phyloP scores from a whole-genome alignment of 1,284 basidiomycete genomes.

The Vanrija humicola region DNA sequence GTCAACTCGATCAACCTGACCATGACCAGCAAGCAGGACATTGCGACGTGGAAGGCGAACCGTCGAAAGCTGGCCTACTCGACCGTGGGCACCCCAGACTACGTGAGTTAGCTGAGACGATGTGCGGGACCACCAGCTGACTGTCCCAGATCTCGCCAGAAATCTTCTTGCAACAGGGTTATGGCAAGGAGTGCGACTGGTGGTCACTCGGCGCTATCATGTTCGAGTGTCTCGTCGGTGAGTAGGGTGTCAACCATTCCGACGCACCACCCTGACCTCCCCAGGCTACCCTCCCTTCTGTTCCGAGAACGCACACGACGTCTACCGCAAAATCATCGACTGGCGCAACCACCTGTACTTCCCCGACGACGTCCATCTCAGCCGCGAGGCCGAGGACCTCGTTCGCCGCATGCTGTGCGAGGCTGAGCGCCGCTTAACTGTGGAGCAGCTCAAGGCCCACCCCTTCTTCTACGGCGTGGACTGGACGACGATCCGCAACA shows the following conservation, averaged over 20 bases:
- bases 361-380: constrained; percentile 94
- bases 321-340: constrained; percentile 97
- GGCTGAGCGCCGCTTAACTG: constrained; percentile 69
- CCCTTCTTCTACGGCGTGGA: constrained; percentile 97
- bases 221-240: constrained; percentile 92
- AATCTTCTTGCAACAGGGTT: constrained; percentile 95
- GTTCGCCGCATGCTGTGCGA: constrained; percentile 76
- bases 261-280: not conserved
- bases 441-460: constrained; percentile 88
- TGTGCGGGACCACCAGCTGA: not conserved
- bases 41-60: constrained; percentile 99
- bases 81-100: constrained; percentile 97
- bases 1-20: constrained; percentile 93
- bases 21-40: constrained; percentile 87
- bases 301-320: constrained; percentile 95
- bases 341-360: constrained; percentile 89
- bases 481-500: constrained; percentile 84
- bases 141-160: constrained; percentile 76
- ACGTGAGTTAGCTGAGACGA: constrained; percentile 49
- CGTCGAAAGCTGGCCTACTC: constrained; percentile 95
- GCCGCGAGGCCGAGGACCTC: constrained; percentile 85
- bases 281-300: constrained; percentile 89
- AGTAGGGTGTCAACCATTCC: constrained; percentile 16
- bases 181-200: constrained; percentile 98
- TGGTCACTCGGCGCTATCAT: constrained; percentile 97